Base-by-base conservation (phyloP, 306 rosid species). In the Medicago lupulina region DNA sequence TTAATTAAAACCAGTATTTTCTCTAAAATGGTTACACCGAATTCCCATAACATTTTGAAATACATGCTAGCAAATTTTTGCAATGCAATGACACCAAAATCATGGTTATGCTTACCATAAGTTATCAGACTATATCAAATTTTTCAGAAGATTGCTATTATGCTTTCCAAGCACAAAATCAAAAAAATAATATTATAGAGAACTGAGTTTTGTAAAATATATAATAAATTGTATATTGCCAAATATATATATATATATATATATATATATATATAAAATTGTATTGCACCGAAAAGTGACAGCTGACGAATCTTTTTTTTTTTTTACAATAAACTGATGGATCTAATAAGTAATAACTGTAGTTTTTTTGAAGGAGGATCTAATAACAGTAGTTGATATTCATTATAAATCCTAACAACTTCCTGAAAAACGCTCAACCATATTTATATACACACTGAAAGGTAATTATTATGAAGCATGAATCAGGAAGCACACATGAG, bases 71-170 rank as follows among this genome's bases (percentile, higher is more conserved):
- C 54, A 67, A 71, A 34, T 41, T 51, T 43, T 58, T 17, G 15
- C 7, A 25, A 50, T 43, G 6, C 15, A 21, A 55, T 21, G 67
- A 59, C 55, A 76, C 47, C 39, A 15, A 58, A 39, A 58, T 64
- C 68, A 63, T 6, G 2, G 51, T 38, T 50, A 70, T 9, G 38
- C 19, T 38, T 21, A 11, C 38, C 67, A 74, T 18, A 21, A 40
- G 46, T 75, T 36, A 58, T 28, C 66, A 6, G 14, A 67, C 70
- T 57, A 75, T 51, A 41, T 44, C 71, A 51, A 16, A n/a, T 8
- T 44, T 59, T 38, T 28, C 3, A 41, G 51, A 60, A 70, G 25
- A 57, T 17, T 9, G 17, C 64, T 6, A 17, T 13, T 23, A 58
- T 58, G n/a, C 31, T 57, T 21, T 58, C 16, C 38, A 59, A 59